Base-by-base conservation (phyloP, 768 basidiomycete species). In the Austroboletus festivus region DNA sequence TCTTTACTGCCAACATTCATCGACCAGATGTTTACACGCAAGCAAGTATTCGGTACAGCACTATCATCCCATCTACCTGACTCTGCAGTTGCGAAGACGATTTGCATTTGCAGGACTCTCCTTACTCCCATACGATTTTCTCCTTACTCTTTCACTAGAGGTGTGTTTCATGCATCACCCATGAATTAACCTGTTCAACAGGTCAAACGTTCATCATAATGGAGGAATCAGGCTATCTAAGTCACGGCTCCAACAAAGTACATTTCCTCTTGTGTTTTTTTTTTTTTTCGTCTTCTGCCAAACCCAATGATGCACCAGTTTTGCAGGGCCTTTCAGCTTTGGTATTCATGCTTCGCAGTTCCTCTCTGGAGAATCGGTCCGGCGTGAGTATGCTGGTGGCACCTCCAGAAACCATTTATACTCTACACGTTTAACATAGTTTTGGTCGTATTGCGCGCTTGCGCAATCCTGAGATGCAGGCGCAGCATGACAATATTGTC, bases 81-180 rank as follows among this genome's bases (percentile, higher is more conserved):
- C 34, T 16, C 22, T n/a, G n/a, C 21, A 1, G 23, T 9, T 0
- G 10, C 21, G 4, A 22, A 63, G 62, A 35, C 1, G 26, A 2
- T 37, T 37, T 23, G 40, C 52, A 22, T 30, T 62, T 38, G 45
- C 56, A 42, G 65, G 63, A 18, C 34, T 40, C 18, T 41, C 63
- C 19, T 34, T 65, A 3, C 61, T 65, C 5, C 31, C 55, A 9
- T 64, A 64, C n/a, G 64, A 65, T 24, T 56, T 61, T 46, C 15
- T 68, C 40, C 40, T 65, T 2, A 68, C 66, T 21, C 5, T 65
- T 33, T 22, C 46, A 13, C 51, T 61, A 44, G 66, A 68, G 52
- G 64, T 63, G 13, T 13, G 57, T 55, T 11, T 41, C 11, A 12
- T 21, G 4, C 16, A 10, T 18, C 22, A 6, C 5, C 16, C 18